Evolutionary conservation across 192 early-diverging fungal species (phyloP), one percentile per base, ranked within the genome.

Genomic region (Dissophora globulifera): DNA sequence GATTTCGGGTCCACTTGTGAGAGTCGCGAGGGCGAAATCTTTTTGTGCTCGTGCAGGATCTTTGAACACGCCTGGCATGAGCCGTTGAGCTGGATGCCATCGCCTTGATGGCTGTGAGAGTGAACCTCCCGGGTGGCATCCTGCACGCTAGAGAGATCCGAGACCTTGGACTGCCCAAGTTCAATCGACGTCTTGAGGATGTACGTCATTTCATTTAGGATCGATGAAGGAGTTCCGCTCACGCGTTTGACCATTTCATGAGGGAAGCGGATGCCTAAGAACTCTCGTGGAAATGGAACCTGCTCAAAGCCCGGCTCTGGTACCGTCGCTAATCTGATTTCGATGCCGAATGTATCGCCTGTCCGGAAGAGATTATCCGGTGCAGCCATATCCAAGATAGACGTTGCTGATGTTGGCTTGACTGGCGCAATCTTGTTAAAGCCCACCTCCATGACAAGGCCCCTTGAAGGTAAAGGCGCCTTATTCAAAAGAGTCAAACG

Each of bases 151-250:
- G n/a, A n/a, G n/a, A n/a, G n/a, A 19, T 16, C 19, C 3, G 19
- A 31, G 11, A 41, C 4, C 19, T 27, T 11, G 61, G 16, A 30
- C 33, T 48, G 11, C 72, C n/a, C 72, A 0, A 76, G 58, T 30
- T 67, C 46, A 29, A 76, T 62, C 10, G 57, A 62, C 27, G 27
- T 33, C 17, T 35, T 20, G 32, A 76, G 58, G 4, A 26, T 55
- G 45, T 67, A 76, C 0, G 72, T 67, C 72, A 67, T 67, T 33
- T 76, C 64, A 40, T 67, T 67, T 45, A 76, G 32, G 17, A 67
- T 47, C 9, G 63, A 47, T 10, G 29, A n/a, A 2, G 63, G 53
- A 4, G 17, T 29, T 9, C 63, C 72, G 2, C 26, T 31, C 1
- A 31, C 52, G 11, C 63, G 71, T 45, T 75, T 75, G 20, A 75